Base-by-base conservation (phyloP, 75 land plant species). In the Sequoia sempervirens region DNA sequence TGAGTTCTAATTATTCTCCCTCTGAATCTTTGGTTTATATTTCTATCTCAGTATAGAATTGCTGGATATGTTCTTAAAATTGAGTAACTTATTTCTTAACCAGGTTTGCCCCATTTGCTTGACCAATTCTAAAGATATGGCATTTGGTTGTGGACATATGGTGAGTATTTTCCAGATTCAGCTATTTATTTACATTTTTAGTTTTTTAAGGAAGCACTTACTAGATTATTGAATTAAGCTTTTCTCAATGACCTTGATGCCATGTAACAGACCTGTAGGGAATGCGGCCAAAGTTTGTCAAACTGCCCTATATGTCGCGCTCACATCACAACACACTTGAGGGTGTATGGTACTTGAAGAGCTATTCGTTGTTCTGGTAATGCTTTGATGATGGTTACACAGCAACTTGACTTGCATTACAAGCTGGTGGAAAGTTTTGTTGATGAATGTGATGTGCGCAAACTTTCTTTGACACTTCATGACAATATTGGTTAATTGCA, bases 101-200 rank as follows among this genome's bases (percentile, higher is more conserved):
- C 69, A 92, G 94, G 87, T 80, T n/a, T 97, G 99, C 86, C 96
- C 98, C 8, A 87, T 97, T 41, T 97, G 99, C 83, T 82, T 96
- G 80, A 84, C 88, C 40, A 88, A 91, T 73, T 87, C 90, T n/a
- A 95, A 84, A 87, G 85, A 97, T 79, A 86, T 95, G 95, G 99
- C 98, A 74, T 97, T 97, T 83, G 92, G 90, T 45, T 97, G 99
- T 69, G 99, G 99, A 79, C 99, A 97, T 85, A 83, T 83, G 92
- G 97, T 95, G 81, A 87, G 90, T 41, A 32, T 84, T 78, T 53
- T 23, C 3, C 37, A 18, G 12, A 32, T 14, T 50, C 1, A 15
- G 66, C 5, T 17, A 41, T 38, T 54, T 9, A 28, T 68, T 54
- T 53, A 13, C 56, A 12, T 23, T 34, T 50, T 80, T 13, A 7